Evolutionary conservation across 2,329 filamentous ascomycete species (phyloP), one percentile per base, ranked within the genome.

Genomic region (Clonostachys rosea): DNA sequence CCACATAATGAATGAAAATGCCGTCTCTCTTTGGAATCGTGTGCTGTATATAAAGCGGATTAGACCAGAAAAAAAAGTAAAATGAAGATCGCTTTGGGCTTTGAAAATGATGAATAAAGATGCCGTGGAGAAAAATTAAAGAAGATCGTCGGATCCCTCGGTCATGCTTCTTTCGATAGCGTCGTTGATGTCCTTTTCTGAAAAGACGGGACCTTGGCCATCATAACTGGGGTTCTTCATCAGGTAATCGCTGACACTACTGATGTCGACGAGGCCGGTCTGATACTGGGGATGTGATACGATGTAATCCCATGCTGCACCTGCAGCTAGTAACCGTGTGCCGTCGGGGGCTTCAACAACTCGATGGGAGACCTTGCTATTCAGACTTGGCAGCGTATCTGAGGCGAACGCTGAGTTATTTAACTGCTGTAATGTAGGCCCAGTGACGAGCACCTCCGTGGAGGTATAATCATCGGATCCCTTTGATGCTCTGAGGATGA

Each of bases 221-320:
- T 96, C 88, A 62, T 91, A 96, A 58, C 84, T 82, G 16, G 89
- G 88, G 57, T 80, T 71, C 16, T 77, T 74, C 70, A 89, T 91
- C 46, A 97, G 71, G 12, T 83, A 75, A 59, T 94, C 87, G 62
- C 86, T 91, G 34, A 96, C 87, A 61, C 87, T 79, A 36, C 78
- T 85, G 12, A 96, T 83, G 63, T 97, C 89, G 24, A 96, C 84
- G 17, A 89, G 72, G 0, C 91, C 90, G 42, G 79, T 78, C 62
- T 84, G 81, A 63, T 87, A 95, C 9, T 91, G 68, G 7, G 88
- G 82, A 64, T 96, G 89, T 46, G 73, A 76, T 59, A 95, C 87
- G 50, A 97, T 94, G 46, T 91, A 74, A 58, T 96, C 91, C 92
- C 92, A 97, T 0, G 91, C 86, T 3, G 89, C 88, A 16, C 84